These are phyloP conservation scores for Tillandsia fasciculata DNA, from an alignment of 176 grass and related monocot species.

Conservation along the genomic window DNA sequence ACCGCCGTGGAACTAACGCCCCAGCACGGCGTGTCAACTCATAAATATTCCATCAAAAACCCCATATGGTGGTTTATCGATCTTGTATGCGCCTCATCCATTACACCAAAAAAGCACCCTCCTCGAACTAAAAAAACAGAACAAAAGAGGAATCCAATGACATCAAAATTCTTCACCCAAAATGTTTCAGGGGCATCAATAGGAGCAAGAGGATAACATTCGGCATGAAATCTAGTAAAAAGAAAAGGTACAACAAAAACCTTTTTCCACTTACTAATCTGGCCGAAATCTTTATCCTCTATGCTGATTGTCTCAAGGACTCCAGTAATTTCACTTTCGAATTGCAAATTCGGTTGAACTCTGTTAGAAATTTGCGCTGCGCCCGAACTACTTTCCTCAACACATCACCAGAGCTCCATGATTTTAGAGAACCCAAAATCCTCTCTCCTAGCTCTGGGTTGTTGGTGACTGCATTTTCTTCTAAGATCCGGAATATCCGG, in stretches of 20 bases:
- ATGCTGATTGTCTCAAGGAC: slow-evolving; percentile 15
- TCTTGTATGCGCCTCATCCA: too few species aligned
- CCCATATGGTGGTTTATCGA: too few species aligned
- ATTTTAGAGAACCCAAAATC: slow-evolving; percentile 41
- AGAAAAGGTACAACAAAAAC: not conserved
- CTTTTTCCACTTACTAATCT: not conserved
- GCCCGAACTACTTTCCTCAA: slow-evolving; percentile 47
- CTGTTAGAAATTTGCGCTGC: slow-evolving; percentile 30
- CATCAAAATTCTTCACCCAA: too few species aligned
- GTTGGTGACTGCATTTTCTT: slow-evolving; percentile 32
- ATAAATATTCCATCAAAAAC: too few species aligned
- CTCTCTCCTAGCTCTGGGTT: slow-evolving; percentile 42
- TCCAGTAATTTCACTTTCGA: slow-evolving; percentile 56
- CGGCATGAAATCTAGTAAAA: not conserved
- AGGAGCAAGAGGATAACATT: too few species aligned
- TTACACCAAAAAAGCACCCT: too few species aligned
- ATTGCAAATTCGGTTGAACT: slow-evolving; percentile 41
- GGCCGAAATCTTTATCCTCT: not conserved
- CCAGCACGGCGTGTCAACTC: too few species aligned
- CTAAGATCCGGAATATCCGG: slow-evolving; percentile 34
- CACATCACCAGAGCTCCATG: slow-evolving; percentile 43
- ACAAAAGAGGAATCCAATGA: too few species aligned
- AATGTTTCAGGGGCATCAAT: too few species aligned
- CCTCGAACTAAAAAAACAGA: too few species aligned
- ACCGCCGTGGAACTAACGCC: too few species aligned